Percentiles rank a stretch among this genome's conserved stretches.
Evolutionary conservation across 352 stramenopile species (phyloP).

Genomic region (Blastocystis sp.): DNA sequence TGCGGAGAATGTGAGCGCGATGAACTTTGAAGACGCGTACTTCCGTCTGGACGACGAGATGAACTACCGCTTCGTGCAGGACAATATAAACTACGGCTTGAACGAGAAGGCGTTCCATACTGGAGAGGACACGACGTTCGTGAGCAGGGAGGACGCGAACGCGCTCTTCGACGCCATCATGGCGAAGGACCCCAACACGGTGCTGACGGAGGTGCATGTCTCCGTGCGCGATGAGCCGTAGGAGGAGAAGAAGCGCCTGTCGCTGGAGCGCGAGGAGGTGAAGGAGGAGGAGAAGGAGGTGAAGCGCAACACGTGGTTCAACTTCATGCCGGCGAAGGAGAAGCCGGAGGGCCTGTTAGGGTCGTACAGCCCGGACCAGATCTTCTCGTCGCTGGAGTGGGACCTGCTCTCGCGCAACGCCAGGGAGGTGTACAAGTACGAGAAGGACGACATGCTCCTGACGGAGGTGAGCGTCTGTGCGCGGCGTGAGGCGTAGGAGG

Average conservation of each 20-base stretch:
- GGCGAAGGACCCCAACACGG: conserved; percentile 1
- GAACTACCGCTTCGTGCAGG: not conserved
- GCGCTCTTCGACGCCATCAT: conserved; percentile 21
- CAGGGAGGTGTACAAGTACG: conserved; percentile 67
- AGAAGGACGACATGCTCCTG: conserved; percentile 64
- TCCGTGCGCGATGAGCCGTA: too few species aligned
- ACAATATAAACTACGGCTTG: conserved; percentile 11
- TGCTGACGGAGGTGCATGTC: conserved; percentile 3
- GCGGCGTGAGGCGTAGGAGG: conserved; percentile 24
- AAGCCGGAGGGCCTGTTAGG: conserved; percentile 7
- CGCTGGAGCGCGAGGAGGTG: conserved; percentile 15
- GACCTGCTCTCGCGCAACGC: conserved; percentile 50
- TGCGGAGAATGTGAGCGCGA: not conserved
- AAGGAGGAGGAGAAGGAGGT: conserved; percentile 31
- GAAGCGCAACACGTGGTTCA: conserved; percentile 66
- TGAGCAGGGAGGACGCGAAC: conserved; percentile 19
- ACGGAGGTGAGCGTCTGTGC: not conserved
- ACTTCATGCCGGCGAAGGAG: conserved; percentile 67
- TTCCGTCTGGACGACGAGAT: conserved; percentile 39
- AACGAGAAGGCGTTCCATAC: not conserved
- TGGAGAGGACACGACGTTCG: not conserved
- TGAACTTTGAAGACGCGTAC: conserved; percentile 65
- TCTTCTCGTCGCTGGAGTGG: conserved; percentile 48
- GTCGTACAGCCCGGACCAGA: conserved; percentile 49
- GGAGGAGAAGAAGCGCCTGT: conserved; percentile 13